Evolutionary conservation across 352 stramenopile genomes (phyloP).

Genomic region (Halophytophthora batemanensis): DNA sequence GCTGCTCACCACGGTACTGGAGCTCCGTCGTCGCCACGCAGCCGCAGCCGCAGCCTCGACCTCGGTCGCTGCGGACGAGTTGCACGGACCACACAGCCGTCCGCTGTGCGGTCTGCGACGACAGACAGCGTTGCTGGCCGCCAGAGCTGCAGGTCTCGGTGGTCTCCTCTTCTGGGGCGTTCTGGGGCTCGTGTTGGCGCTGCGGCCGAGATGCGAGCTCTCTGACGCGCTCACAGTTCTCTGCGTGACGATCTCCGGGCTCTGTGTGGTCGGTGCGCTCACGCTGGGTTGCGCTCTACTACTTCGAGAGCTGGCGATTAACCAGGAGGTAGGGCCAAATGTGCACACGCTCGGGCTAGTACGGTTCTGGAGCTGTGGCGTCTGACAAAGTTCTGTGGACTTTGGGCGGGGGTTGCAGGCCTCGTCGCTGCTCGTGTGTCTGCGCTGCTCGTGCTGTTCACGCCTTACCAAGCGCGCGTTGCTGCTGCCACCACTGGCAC

Average conservation of each 20-base stretch:
- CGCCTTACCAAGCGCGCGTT: slow-evolving; percentile 28
- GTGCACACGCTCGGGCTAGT: no score
- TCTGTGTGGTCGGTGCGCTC: slow-evolving; percentile 7
- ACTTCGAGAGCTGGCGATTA: no score
- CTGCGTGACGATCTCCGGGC: slow-evolving; percentile 10
- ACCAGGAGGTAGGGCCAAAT: no score
- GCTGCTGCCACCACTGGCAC: slow-evolving; percentile 25
- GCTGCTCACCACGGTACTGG: slow-evolving; percentile 9
- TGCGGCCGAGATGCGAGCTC: slow-evolving; percentile 1
- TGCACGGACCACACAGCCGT: no score
- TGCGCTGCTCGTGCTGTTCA: slow-evolving; percentile 64
- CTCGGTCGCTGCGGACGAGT: neutral
- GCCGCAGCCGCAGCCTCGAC: slow-evolving; percentile 3
- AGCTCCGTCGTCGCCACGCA: slow-evolving; percentile 5
- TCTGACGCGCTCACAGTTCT: slow-evolving; percentile 18
- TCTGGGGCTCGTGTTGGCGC: slow-evolving; percentile 12
- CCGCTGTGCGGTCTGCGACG: slow-evolving; percentile 10
- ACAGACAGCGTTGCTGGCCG: neutral
- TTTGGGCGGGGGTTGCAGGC: slow-evolving; percentile 15
- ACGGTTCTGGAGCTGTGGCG: no score
- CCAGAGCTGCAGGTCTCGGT: neutral
- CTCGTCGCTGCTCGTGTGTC: slow-evolving; percentile 27
- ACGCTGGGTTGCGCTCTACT: slow-evolving; percentile 3
- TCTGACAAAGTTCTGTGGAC: neutral
- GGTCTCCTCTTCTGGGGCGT: slow-evolving; percentile 9